Conservation (phyloP, 371 early-diverging fungal species). For the Apophysomyces trapeziformis region DNA sequence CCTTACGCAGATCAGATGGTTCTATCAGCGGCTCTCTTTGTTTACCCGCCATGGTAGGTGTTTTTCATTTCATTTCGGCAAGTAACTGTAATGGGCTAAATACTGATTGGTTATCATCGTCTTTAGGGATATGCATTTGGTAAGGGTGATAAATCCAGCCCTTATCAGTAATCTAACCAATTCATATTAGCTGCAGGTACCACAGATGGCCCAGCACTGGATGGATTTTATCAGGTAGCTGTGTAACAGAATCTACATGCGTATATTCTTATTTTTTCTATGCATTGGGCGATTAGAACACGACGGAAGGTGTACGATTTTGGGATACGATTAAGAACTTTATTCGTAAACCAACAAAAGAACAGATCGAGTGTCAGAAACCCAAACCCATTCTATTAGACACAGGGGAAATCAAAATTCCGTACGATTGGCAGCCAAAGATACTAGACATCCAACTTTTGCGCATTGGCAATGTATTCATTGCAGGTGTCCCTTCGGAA, state of each 20-base stretch:
- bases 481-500: constrained; percentile 64
- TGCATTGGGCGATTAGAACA: constrained; percentile 26
- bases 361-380: constrained; percentile 56
- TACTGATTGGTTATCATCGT: constrained; percentile 11
- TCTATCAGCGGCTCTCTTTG: constrained; percentile 21
- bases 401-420: constrained; percentile 60
- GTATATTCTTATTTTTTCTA: neutral
- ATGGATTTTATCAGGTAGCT: constrained; percentile 47
- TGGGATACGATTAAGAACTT: constrained; percentile 55
- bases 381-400: constrained; percentile 69
- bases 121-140: constrained; percentile 48
- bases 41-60: constrained; percentile 51
- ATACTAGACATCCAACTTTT: constrained; percentile 61
- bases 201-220: constrained; percentile 60
- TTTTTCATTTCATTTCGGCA: too few species aligned
- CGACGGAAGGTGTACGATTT: constrained; percentile 45
- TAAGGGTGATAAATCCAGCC: constrained; percentile 15
- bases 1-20: constrained; percentile 29
- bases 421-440: constrained; percentile 62
- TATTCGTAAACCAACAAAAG: constrained; percentile 40
- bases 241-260: neutral
- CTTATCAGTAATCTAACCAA: neutral
- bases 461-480: constrained; percentile 58
- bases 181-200: constrained; percentile 62
- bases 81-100: neutral